Evolutionary conservation across 2,329 filamentous ascomycete species (phyloP).

Genomic region (Aspergillus floridensis): DNA sequence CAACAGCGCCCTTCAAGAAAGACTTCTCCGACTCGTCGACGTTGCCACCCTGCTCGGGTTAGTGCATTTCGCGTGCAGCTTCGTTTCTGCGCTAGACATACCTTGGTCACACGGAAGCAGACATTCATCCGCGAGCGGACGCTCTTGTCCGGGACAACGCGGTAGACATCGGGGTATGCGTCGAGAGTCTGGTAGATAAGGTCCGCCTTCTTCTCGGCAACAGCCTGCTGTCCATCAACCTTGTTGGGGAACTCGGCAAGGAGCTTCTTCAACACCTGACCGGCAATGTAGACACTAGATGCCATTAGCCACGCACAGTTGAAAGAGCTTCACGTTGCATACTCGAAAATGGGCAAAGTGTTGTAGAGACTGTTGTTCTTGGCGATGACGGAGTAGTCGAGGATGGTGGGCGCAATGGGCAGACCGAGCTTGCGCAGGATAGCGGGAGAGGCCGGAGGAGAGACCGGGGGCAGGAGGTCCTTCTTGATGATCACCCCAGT

Average conservation of each 20-base stretch:
- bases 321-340: background rate
- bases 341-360: conserved; percentile 79
- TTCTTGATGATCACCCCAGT: conserved; percentile 85
- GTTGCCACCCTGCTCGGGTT: conserved; percentile 50
- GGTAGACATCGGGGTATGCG: conserved; percentile 68
- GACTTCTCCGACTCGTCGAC: conserved; percentile 68
- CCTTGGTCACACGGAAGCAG: conserved; percentile 73
- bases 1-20: conserved; percentile 72
- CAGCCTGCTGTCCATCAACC: conserved; percentile 71
- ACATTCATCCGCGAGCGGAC: conserved; percentile 91
- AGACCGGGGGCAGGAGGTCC: conserved; percentile 67
- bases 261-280: conserved; percentile 79
- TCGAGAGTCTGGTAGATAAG: conserved; percentile 78
- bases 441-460: conserved; percentile 63
- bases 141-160: conserved; percentile 70
- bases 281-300: conserved; percentile 76
- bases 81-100: conserved; percentile 1
- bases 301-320: background rate
- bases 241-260: conserved; percentile 63
- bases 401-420: conserved; percentile 61
- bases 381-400: conserved; percentile 79
- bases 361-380: conserved; percentile 97
- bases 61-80: background rate
- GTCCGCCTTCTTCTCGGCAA: conserved; percentile 71
- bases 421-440: conserved; percentile 69